These are phyloP conservation scores for Chlorella sp. DNA, from an alignment of 139 green algal genomes.

Conservation along the genomic window DNA sequence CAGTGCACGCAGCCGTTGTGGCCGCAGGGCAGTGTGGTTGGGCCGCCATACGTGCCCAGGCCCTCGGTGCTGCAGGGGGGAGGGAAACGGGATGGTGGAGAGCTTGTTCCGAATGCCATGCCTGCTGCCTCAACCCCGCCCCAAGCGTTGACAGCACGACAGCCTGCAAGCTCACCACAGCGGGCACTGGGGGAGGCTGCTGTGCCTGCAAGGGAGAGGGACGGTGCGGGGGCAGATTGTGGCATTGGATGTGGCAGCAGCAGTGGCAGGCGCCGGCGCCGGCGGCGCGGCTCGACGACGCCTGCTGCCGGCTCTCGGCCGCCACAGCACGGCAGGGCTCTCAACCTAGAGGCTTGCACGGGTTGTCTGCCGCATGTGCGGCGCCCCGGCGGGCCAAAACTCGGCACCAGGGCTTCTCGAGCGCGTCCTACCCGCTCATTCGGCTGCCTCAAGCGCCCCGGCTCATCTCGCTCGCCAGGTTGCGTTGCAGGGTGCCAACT, in stretches of 20 bases:
- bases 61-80: not conserved
- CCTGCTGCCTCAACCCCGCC: no score
- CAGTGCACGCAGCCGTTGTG: conserved; percentile 81
- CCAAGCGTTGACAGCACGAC: no score
- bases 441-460: no score
- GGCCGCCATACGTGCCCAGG: conserved; percentile 34
- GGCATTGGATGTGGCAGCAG: not conserved
- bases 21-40: conserved; percentile 71
- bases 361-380: no score
- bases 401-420: no score
- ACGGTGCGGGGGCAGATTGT: not conserved
- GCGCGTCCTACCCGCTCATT: no score
- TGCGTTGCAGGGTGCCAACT: no score
- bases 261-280: conserved; percentile 2
- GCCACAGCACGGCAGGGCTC: not conserved
- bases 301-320: not conserved
- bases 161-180: not conserved
- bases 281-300: not conserved
- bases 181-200: conserved; percentile 15
- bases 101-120: no score
- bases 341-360: no score
- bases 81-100: no score
- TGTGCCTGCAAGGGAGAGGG: not conserved
- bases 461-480: no score
- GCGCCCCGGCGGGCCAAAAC: no score